These are phyloP conservation scores for Naganishia friedmannii DNA, from an alignment of 768 basidiomycete genomes.

Conservation along the genomic window DNA sequence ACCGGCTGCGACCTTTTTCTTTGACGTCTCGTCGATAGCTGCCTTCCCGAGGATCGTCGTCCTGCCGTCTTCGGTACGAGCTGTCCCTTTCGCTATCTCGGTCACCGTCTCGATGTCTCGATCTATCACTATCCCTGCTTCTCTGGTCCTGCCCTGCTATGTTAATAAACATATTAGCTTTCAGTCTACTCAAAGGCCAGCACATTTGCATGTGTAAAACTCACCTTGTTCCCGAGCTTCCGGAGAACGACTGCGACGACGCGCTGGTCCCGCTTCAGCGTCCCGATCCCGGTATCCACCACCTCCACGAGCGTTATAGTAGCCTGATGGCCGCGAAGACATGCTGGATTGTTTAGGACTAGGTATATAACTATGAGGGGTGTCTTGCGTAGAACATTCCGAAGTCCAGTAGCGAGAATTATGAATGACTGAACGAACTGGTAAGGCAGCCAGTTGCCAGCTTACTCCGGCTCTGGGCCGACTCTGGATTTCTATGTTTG, in stretches of 20 bases:
- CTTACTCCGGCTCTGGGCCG: background rate
- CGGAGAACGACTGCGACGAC: conserved; percentile 12
- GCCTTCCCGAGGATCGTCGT: background rate
- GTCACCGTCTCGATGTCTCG: conserved; percentile 9
- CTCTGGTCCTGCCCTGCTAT: background rate
- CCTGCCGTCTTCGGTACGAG: conserved; percentile 8
- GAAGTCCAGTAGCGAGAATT: too few species aligned
- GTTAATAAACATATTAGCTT: too few species aligned
- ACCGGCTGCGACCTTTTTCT: conserved; percentile 5
- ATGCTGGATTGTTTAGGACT: background rate
- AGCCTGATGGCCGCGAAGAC: conserved; percentile 17
- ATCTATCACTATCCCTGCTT: conserved; percentile 13
- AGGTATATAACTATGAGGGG: background rate
- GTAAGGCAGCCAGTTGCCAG: too few species aligned
- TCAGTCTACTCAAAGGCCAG: background rate
- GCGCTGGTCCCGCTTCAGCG: conserved; percentile 6
- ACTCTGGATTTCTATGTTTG: conserved; percentile 3
- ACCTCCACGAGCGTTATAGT: conserved; percentile 16
- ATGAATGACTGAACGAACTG: too few species aligned
- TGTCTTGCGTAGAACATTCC: too few species aligned
- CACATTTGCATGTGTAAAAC: background rate
- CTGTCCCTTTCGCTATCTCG: conserved; percentile 23
- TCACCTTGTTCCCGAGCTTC: conserved; percentile 18
- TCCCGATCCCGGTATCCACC: conserved; percentile 20
- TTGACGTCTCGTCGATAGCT: background rate